phyloP scores from a whole-genome alignment of 345 rosid genomes.

The Hirschfeldia incana region DNA sequence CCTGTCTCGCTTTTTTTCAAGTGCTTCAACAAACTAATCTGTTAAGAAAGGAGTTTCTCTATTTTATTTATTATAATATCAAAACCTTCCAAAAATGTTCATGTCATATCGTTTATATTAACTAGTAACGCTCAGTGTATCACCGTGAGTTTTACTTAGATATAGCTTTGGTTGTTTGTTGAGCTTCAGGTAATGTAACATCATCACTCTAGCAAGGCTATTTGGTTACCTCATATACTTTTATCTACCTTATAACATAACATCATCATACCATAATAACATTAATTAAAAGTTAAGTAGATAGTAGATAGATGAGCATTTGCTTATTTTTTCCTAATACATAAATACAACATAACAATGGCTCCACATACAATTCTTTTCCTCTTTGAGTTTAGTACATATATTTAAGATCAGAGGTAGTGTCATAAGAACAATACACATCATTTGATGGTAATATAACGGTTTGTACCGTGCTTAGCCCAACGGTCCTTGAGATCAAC shows the following conservation, averaged over 20 bases:
- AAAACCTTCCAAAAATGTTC: background rate
- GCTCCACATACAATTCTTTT: too few relatives aligned
- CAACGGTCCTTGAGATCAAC: slow-evolving; percentile 74
- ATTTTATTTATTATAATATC: background rate
- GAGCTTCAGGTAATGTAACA: background rate
- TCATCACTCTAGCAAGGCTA: background rate
- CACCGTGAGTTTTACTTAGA: too few relatives aligned
- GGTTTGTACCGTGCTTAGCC: slow-evolving; percentile 78
- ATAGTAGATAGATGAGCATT: background rate
- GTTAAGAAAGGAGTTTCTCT: background rate
- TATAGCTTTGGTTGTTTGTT: background rate
- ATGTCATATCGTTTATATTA: too few relatives aligned
- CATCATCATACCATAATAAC: background rate
- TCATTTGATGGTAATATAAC: slow-evolving; percentile 59
- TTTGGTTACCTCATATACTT: background rate
- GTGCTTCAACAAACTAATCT: background rate
- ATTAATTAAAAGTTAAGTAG: background rate
- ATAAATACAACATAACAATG: too few relatives aligned
- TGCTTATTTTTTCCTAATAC: background rate
- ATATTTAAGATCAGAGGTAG: too few relatives aligned
- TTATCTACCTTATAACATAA: background rate
- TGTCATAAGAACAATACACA: slow-evolving; percentile 13
- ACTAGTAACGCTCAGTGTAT: background rate
- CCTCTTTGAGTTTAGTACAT: too few relatives aligned
- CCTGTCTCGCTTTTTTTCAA: background rate